Conservation (phyloP, 306 rosid genomes). For the Citrullus amarus region DNA sequence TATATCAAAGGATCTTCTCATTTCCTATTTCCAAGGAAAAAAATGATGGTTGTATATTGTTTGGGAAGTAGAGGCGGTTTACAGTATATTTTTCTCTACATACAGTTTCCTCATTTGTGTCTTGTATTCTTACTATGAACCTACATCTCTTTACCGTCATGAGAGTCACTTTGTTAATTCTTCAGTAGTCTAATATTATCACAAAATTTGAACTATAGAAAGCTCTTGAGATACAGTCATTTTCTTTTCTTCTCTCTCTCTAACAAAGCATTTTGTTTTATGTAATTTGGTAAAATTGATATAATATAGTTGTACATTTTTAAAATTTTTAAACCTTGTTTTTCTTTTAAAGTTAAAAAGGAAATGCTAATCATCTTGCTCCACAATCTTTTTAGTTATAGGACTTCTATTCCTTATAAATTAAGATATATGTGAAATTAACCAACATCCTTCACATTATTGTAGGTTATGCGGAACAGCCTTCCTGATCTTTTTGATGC, state of each 20-base stretch:
- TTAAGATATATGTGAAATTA: not conserved
- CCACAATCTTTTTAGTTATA: not conserved
- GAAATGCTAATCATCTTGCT: not conserved
- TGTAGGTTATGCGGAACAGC: slow-evolving; percentile 86
- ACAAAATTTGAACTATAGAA: not conserved
- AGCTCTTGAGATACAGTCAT: not conserved
- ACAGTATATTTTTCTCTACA: not conserved
- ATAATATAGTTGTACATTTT: not conserved
- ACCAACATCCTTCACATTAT: slow-evolving; percentile 3
- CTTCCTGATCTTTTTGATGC: slow-evolving; percentile 99
- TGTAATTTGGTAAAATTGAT: not conserved
- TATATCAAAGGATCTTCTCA: too few relatives aligned
- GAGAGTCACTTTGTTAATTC: not conserved
- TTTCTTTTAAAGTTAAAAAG: not conserved
- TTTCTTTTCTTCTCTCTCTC: not conserved
- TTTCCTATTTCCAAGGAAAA: too few relatives aligned
- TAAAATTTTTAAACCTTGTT: not conserved
- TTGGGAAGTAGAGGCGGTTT: not conserved
- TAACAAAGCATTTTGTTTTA: not conserved
- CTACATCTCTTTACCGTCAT: not conserved
- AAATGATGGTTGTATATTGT: not conserved
- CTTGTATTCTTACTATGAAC: not conserved
- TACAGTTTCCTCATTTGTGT: not conserved
- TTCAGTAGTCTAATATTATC: not conserved
- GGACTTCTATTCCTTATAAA: not conserved